These are phyloP conservation scores for Xylaria palmicola DNA, from an alignment of 495 filamentous ascomycete genomes.

Conservation along the genomic window DNA sequence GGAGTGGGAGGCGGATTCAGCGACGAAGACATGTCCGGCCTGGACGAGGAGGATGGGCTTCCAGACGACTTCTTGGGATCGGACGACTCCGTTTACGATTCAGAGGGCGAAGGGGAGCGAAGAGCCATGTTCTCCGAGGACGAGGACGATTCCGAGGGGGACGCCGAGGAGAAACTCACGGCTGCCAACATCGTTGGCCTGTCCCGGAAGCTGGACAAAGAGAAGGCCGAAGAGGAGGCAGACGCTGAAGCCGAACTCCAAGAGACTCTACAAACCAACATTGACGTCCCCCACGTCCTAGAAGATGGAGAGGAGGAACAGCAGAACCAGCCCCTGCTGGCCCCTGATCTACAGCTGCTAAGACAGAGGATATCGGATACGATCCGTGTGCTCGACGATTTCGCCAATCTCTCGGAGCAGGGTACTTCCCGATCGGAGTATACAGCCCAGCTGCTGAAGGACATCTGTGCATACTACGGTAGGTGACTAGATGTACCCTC, in stretches of 20 bases:
- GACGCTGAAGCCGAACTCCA: conserved; percentile 79
- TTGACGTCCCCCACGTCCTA: conserved; percentile 72
- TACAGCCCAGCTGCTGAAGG: conserved; percentile 78
- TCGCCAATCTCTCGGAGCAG: conserved; percentile 73
- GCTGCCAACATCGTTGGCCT: conserved; percentile 95
- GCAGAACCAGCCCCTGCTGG: conserved; percentile 55
- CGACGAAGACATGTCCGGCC: conserved; percentile 46
- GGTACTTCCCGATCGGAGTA: conserved; percentile 84
- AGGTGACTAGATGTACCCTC: not conserved
- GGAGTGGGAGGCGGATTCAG: conserved; percentile 56
- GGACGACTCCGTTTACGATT: conserved; percentile 70
- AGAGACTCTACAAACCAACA: conserved; percentile 93
- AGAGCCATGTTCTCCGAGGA: conserved; percentile 89
- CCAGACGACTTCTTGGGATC: conserved; percentile 59
- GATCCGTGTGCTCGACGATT: conserved; percentile 85
- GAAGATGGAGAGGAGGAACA: conserved; percentile 49
- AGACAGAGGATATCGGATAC: conserved; percentile 90
- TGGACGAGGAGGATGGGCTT: conserved; percentile 42
- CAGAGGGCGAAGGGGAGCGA: conserved; percentile 63
- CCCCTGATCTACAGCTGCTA: conserved; percentile 87
- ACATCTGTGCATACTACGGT: conserved; percentile 88
- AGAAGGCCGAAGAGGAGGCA: conserved; percentile 66
- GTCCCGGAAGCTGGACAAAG: conserved; percentile 73
- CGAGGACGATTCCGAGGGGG: conserved; percentile 83
- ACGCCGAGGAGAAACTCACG: conserved; percentile 86